phyloP scores from a whole-genome alignment of 1,139 yeast genomes.

The Kodamaea fungicola region DNA sequence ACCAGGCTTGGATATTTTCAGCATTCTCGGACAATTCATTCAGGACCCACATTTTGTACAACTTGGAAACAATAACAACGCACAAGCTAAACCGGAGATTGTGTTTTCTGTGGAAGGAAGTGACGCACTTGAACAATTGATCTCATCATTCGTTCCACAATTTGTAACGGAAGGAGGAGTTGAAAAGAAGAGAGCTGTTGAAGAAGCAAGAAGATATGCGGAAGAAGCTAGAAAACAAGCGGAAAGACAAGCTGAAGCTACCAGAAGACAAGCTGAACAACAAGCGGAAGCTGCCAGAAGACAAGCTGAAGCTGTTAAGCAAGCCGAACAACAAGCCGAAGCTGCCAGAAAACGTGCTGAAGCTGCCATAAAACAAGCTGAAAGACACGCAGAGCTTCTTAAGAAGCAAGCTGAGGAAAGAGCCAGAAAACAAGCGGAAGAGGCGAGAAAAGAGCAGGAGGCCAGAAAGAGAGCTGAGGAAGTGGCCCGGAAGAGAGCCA shows the following conservation, averaged over 20 bases:
- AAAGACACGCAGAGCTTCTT: not conserved
- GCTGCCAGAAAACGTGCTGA: not conserved
- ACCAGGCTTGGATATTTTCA: constrained; percentile 2
- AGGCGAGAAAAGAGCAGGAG: constrained; percentile 9
- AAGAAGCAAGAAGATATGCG: not conserved
- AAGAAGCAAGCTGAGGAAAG: constrained; percentile 1
- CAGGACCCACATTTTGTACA: constrained; percentile 1
- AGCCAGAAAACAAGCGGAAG: constrained; percentile 7
- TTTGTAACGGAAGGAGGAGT: not conserved
- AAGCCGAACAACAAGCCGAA: not conserved
- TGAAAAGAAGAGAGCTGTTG: not conserved
- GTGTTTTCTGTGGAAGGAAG: not conserved
- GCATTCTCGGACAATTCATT: constrained; percentile 1
- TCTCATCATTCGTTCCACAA: constrained; percentile 5
- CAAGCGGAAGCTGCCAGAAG: constrained; percentile 9
- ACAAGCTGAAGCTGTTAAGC: not conserved
- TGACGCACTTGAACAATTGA: constrained; percentile 3
- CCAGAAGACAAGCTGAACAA: constrained; percentile 6
- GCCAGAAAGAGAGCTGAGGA: constrained; percentile 1
- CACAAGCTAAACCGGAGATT: not conserved
- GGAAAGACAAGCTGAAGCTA: constrained; percentile 9
- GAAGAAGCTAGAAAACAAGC: constrained; percentile 4
- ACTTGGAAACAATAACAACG: constrained; percentile 4
- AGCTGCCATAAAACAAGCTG: not conserved
- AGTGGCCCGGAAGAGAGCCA: not conserved